A percentile compares a stretch with the other conserved stretches of the same genome.
phyloP scores from a whole-genome alignment of 2,329 filamentous ascomycete genomes.

The Epicoccum nigrum region DNA sequence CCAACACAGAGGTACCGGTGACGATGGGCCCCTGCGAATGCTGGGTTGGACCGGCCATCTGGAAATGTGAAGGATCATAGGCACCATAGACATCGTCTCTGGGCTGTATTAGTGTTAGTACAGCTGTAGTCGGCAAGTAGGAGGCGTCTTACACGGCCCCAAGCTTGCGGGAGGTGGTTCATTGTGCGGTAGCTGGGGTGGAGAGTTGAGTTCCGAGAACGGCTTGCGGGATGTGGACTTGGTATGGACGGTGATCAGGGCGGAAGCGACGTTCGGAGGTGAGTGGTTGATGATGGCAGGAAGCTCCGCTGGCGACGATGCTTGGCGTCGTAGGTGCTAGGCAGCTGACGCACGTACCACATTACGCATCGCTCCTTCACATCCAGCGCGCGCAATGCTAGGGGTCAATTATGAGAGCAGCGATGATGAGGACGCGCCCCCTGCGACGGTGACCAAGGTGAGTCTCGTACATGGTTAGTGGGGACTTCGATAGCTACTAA shows the following conservation, averaged over 20 bases:
- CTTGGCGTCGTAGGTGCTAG: constrained; percentile 13
- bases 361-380: constrained; percentile 2
- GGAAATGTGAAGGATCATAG: constrained; percentile 88
- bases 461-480: constrained; percentile 31
- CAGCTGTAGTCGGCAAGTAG: constrained; percentile 11
- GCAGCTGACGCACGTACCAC: constrained; percentile 9
- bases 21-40: constrained; percentile 93
- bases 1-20: constrained; percentile 94
- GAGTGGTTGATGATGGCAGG: constrained; percentile 32
- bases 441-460: constrained; percentile 47
- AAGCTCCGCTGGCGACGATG: constrained; percentile 35
- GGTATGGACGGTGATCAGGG: background rate
- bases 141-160: constrained; percentile 64
- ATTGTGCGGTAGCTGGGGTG: constrained; percentile 49
- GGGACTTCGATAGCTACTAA: constrained; percentile 57
- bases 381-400: constrained; percentile 42
- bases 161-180: constrained; percentile 70
- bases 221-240: background rate
- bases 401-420: constrained; percentile 54
- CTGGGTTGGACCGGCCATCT: constrained; percentile 68
- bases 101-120: constrained; percentile 65
- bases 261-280: constrained; percentile 24
- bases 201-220: background rate
- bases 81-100: constrained; percentile 96
- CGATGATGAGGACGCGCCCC: constrained; percentile 54